These are phyloP conservation scores for Serendipita sp. DNA, from an alignment of 1,284 basidiomycete species.

Conservation along the genomic window DNA sequence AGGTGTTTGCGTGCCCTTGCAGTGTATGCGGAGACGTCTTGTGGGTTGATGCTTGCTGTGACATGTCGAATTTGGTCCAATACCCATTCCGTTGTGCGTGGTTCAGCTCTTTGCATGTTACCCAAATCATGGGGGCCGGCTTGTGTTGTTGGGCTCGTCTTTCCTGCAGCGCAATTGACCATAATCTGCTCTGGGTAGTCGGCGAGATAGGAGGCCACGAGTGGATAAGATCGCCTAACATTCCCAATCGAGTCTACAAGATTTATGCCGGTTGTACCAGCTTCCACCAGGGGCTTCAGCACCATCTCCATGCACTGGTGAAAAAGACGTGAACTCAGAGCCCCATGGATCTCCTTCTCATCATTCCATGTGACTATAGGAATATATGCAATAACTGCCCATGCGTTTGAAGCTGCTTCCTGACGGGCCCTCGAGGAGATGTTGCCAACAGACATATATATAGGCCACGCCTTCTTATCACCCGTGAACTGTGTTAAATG, in stretches of 20 bases:
- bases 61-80: not conserved
- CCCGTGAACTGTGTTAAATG: slow-evolving; percentile 7
- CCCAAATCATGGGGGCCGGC: not conserved
- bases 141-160: not conserved
- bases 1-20: not conserved
- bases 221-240: not conserved
- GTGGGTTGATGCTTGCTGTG: not conserved
- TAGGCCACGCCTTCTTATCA: not conserved
- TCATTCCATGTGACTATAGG: not conserved
- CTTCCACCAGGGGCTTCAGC: not conserved
- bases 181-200: not conserved
- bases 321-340: not conserved
- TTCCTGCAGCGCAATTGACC: not conserved
- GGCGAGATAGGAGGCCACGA: not conserved
- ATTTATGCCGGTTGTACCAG: not conserved
- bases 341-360: not conserved
- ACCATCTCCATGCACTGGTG: not conserved
- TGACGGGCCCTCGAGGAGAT: not conserved
- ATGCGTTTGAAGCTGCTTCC: slow-evolving; percentile 8
- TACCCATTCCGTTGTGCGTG: not conserved
- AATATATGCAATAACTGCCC: slow-evolving; percentile 5
- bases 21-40: not conserved
- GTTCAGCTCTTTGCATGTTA: not conserved
- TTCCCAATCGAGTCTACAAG: not conserved
- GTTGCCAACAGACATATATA: slow-evolving; percentile 6